Evolutionary conservation across 2,329 filamentous ascomycete genomes (phyloP).

Genomic region (Alternaria arbusti): DNA sequence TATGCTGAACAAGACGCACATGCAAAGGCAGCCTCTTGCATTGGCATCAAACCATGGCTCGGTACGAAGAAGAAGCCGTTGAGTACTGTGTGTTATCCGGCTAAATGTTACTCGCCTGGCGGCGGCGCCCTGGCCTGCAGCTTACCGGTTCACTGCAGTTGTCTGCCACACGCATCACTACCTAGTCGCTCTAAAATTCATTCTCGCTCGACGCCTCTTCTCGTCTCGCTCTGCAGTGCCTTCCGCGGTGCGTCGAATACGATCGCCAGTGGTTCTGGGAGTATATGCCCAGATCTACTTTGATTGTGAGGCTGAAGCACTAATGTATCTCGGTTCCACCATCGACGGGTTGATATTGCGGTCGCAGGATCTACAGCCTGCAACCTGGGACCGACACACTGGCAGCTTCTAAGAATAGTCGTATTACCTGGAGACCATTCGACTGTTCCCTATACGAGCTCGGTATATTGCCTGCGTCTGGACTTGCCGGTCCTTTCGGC

Average conservation of each 20-base stretch:
- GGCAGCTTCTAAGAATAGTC: conserved; percentile 15
- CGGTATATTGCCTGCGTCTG: conserved; percentile 12
- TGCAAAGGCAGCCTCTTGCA: not conserved
- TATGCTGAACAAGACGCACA: not conserved
- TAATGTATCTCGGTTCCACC: conserved; percentile 19
- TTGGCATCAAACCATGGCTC: not conserved
- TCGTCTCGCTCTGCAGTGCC: not conserved
- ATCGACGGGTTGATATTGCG: conserved; percentile 32
- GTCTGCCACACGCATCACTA: not conserved
- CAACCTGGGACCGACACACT: conserved; percentile 12
- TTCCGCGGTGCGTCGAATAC: not conserved
- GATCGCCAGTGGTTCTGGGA: not conserved
- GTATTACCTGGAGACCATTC: not conserved
- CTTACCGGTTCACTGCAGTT: conserved; percentile 14
- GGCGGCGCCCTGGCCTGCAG: conserved; percentile 11
- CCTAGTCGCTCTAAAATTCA: not conserved
- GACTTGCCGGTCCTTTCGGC: conserved; percentile 2
- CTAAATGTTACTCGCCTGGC: conserved; percentile 28
- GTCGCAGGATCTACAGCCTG: conserved; percentile 3
- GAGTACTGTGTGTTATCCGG: conserved; percentile 32
- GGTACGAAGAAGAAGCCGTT: not conserved
- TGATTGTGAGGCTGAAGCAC: conserved; percentile 29
- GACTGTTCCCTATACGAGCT: not conserved
- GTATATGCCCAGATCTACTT: not conserved
- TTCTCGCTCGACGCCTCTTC: not conserved